Evolutionary conservation across 805 yeast species (phyloP).

Genomic region (Wickerhamomyces bovis): DNA sequence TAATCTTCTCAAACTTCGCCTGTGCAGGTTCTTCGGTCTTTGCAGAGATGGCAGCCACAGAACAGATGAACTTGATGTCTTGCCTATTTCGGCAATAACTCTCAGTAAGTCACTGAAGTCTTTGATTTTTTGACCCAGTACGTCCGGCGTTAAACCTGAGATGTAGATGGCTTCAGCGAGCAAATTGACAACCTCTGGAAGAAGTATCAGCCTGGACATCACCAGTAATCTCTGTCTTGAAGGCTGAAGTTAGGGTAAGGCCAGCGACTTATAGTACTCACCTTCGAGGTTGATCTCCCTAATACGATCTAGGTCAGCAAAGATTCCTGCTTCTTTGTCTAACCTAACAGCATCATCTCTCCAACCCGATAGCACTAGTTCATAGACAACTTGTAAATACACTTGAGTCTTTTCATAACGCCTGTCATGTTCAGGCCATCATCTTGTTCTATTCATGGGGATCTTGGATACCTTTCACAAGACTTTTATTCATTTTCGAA

Average conservation of each 20-base stretch:
- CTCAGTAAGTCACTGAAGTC: slow-evolving; percentile 17
- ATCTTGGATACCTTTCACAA: too few relatives aligned
- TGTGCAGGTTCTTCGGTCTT: slow-evolving; percentile 20
- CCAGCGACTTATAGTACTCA: slow-evolving; percentile 29
- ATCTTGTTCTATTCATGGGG: too few relatives aligned
- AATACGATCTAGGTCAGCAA: slow-evolving; percentile 28
- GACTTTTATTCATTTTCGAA: too few relatives aligned
- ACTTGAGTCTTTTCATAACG: slow-evolving; percentile 36
- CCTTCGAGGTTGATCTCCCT: slow-evolving; percentile 33
- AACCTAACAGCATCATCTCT: slow-evolving; percentile 28
- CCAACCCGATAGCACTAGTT: slow-evolving; percentile 35
- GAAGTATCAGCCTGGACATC: slow-evolving; percentile 40
- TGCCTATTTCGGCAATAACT: slow-evolving; percentile 1
- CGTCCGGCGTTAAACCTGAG: slow-evolving; percentile 29
- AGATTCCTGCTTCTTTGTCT: slow-evolving; percentile 23
- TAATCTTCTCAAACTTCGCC: slow-evolving; percentile 25
- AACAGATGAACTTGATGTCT: slow-evolving; percentile 1
- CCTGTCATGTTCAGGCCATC: slow-evolving; percentile 36
- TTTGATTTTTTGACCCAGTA: slow-evolving; percentile 12
- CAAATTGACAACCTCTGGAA: slow-evolving; percentile 32
- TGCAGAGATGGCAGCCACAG: neutral
- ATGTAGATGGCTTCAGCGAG: slow-evolving; percentile 38
- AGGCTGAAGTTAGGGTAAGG: slow-evolving; percentile 34
- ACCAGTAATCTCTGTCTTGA: slow-evolving; percentile 40
- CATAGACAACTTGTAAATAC: slow-evolving; percentile 32